Evolutionary conservation across 768 basidiomycete genomes (phyloP), one percentile per base, ranked within the genome.

Genomic region (Asterophora parasitica): DNA sequence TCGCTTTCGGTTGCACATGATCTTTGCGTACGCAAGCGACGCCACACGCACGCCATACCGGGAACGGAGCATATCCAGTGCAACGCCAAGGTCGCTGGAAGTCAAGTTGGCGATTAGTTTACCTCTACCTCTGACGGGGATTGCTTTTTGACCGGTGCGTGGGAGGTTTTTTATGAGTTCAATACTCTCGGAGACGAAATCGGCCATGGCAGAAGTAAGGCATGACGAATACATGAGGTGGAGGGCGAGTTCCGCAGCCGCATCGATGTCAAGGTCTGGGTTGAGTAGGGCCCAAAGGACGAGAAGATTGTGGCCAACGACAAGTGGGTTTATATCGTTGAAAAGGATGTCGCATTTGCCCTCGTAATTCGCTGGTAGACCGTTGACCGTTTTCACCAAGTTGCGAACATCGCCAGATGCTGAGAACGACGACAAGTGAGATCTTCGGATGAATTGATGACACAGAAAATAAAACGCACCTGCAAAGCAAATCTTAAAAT

Each of bases 211-310:
- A 32, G 42, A 43, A 10, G 62, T 58, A 31, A 68, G 56, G n/a
- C 54, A 54, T 19, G 63, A 55, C 20, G 66, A 68, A 46, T 67
- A 68, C 64, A 66, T 62, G n/a, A 68, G 49, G 48, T 68, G 66
- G 2, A 61, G 48, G 13, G 61, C 57, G 27, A 66, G 50, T 48
- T 66, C 66, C 10, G 64, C 65, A 2, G 64, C 66, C 47, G 64
- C 61, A 33, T 65, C 61, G 12, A 56, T 27, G 2, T 52, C 38
- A 23, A 55, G 47, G 12, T 58, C 57, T 17, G 54, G 53, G 37
- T 51, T 58, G 30, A 65, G 54, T 15, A 66, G 57, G 5, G 62
- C 58, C 45, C 58, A 59, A 5, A 68, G 51, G 7, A 61, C 48
- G 30, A 64, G 44, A 12, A 62, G 37, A 36, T 62, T 64, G 15